Evolutionary conservation across 2,329 filamentous ascomycete genomes (phyloP).

Genomic region (Zalaria obscura): DNA sequence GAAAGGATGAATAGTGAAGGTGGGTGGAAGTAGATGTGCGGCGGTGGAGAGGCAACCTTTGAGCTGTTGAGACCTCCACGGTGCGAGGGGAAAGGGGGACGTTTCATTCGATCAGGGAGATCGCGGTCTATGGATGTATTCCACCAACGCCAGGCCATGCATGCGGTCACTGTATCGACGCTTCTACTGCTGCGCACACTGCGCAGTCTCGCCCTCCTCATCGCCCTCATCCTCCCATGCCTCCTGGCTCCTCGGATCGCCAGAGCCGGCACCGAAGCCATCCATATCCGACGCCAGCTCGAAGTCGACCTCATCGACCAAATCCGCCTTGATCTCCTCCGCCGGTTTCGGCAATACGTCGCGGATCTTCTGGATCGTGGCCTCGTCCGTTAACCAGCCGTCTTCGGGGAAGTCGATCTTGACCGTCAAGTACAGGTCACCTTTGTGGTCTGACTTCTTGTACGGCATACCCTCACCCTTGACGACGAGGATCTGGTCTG

Average conservation of each 20-base stretch:
- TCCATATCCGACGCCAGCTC: constrained; percentile 75
- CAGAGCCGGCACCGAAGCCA: constrained; percentile 61
- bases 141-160: background rate
- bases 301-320: constrained; percentile 77
- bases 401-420: constrained; percentile 81
- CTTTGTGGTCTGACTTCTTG: constrained; percentile 70
- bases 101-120: background rate
- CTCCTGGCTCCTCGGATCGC: constrained; percentile 49
- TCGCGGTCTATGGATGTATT: background rate
- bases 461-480: constrained; percentile 86
- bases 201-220: constrained; percentile 45
- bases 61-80: too few species aligned
- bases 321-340: constrained; percentile 51
- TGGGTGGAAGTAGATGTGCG: constrained; percentile 6
- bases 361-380: constrained; percentile 53
- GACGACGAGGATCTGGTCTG: constrained; percentile 75
- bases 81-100: too few species aligned
- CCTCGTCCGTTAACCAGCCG: constrained; percentile 61
- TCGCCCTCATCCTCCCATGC: constrained; percentile 64
- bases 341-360: constrained; percentile 53
- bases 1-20: constrained; percentile 61
- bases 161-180: background rate
- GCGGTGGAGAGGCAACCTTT: too few species aligned
- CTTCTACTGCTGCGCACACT: constrained; percentile 58
- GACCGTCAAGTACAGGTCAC: constrained; percentile 76